These are phyloP conservation scores for Candida sp. DNA, from an alignment of 1,139 yeast species.

Conservation along the genomic window DNA sequence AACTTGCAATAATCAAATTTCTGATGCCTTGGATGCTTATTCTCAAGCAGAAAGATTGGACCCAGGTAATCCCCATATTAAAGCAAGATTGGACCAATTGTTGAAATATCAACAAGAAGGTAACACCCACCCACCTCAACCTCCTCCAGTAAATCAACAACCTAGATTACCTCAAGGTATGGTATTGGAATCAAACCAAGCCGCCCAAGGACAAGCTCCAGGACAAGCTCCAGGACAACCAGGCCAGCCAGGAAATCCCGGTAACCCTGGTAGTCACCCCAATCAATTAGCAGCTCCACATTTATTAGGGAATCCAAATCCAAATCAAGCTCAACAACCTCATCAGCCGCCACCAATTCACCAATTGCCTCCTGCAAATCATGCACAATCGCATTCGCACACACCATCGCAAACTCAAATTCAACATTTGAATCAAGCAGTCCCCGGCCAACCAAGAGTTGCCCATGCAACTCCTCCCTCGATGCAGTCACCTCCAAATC, in stretches of 20 bases:
- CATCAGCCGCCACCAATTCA: conserved; percentile 11
- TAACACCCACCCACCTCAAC: conserved; percentile 62
- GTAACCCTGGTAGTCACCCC: conserved; percentile 13
- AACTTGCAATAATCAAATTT: conserved; percentile 92
- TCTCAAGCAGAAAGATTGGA: conserved; percentile 94
- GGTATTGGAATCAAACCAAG: conserved; percentile 50
- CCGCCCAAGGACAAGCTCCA: conserved; percentile 13
- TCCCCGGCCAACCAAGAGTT: conserved; percentile 1
- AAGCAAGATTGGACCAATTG: conserved; percentile 85
- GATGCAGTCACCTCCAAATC: conserved; percentile 9
- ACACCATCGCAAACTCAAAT: background rate
- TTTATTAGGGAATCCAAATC: conserved; percentile 7
- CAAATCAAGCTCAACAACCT: conserved; percentile 12
- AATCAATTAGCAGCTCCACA: conserved; percentile 6
- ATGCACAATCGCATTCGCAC: background rate
- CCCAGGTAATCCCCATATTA: conserved; percentile 92
- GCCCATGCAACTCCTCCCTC: conserved; percentile 6
- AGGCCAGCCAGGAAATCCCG: conserved; percentile 24
- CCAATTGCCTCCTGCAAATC: background rate
- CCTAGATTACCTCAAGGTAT: conserved; percentile 56
- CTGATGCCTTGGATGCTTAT: conserved; percentile 95
- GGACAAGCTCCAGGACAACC: conserved; percentile 12
- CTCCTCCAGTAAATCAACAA: conserved; percentile 63
- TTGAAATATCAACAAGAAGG: conserved; percentile 75
- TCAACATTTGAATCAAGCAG: conserved; percentile 4